A percentile compares a stretch with the other conserved stretches of the same genome.
Conservation (phyloP, 805 yeast genomes). For the Saturnispora diversa region DNA sequence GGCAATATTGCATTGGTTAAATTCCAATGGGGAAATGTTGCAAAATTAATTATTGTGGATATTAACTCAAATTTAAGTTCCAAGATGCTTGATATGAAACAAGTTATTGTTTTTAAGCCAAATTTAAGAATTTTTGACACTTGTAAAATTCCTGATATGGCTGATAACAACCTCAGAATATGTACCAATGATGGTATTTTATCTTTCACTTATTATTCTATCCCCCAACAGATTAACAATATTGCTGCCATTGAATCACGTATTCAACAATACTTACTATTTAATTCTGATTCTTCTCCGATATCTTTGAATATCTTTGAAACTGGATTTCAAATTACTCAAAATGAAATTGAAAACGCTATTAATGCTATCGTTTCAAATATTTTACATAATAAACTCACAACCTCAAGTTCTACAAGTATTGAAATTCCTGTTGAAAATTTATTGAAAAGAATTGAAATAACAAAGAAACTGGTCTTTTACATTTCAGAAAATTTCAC, state of each 20-base stretch:
- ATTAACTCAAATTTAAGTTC: slow-evolving; percentile 22
- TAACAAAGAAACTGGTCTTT: slow-evolving; percentile 17
- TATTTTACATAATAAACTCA: slow-evolving; percentile 47
- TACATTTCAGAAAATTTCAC: slow-evolving; percentile 21
- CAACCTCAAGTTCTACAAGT: slow-evolving; percentile 40
- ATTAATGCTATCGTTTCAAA: slow-evolving; percentile 44
- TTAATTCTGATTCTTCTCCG: slow-evolving; percentile 27
- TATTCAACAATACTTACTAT: slow-evolving; percentile 78
- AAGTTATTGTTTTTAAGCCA: slow-evolving; percentile 50
- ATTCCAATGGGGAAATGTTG: not conserved
- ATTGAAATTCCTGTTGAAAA: slow-evolving; percentile 39
- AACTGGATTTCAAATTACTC: slow-evolving; percentile 33
- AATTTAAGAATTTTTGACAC: slow-evolving; percentile 49
- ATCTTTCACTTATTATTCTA: slow-evolving; percentile 43
- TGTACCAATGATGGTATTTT: slow-evolving; percentile 57
- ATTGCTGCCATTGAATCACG: slow-evolving; percentile 50
- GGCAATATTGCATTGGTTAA: not conserved
- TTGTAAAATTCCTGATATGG: slow-evolving; percentile 30
- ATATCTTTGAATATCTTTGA: slow-evolving; percentile 25
- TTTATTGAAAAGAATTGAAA: slow-evolving; percentile 39
- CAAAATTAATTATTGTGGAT: slow-evolving; percentile 54
- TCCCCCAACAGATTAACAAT: slow-evolving; percentile 16
- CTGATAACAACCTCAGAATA: slow-evolving; percentile 19
- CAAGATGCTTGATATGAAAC: slow-evolving; percentile 60
- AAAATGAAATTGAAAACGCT: slow-evolving; percentile 43